A percentile compares a stretch with the other conserved stretches of the same genome.
Evolutionary conservation across 352 stramenopile species (phyloP).

Genomic region (Thalassiosira exigua): DNA sequence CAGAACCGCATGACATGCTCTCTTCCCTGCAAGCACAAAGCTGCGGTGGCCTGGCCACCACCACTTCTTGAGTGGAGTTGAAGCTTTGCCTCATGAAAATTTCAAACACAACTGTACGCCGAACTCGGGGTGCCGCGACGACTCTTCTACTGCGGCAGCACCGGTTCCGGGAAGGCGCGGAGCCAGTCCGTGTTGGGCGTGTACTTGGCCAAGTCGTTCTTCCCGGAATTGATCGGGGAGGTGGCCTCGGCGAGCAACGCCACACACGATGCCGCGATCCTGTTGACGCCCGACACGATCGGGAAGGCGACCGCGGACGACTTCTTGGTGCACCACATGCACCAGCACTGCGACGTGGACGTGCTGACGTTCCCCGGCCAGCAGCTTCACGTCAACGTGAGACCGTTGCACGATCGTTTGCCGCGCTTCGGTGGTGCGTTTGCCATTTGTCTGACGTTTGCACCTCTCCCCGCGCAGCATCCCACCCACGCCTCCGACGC

Average conservation of each 20-base stretch:
- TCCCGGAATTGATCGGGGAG: slow-evolving; percentile 27
- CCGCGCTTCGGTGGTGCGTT: neutral
- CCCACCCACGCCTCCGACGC: slow-evolving; percentile 17
- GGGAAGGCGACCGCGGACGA: slow-evolving; percentile 21
- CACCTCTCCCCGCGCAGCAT: no score
- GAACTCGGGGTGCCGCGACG: neutral
- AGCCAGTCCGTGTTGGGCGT: slow-evolving; percentile 29
- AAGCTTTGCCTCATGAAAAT: neutral
- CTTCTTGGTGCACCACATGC: slow-evolving; percentile 40
- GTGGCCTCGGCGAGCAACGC: neutral
- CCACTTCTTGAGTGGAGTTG: neutral
- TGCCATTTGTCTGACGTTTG: neutral
- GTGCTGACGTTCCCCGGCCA: slow-evolving; percentile 32
- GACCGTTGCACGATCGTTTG: slow-evolving; percentile 1
- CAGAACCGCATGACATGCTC: no score
- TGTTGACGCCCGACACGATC: slow-evolving; percentile 17
- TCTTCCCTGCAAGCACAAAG: no score
- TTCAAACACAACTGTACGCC: slow-evolving; percentile 1
- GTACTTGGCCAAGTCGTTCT: slow-evolving; percentile 37
- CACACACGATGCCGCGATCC: slow-evolving; percentile 8
- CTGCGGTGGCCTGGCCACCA: no score
- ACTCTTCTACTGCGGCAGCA: slow-evolving; percentile 42
- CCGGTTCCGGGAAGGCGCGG: slow-evolving; percentile 1
- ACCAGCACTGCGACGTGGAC: slow-evolving; percentile 44
- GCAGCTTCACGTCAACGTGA: slow-evolving; percentile 43